A percentile compares a stretch with the other conserved stretches of the same genome.
Evolutionary conservation across 192 early-diverging fungal genomes (phyloP).

Genomic region (Coemansia sp.): DNA sequence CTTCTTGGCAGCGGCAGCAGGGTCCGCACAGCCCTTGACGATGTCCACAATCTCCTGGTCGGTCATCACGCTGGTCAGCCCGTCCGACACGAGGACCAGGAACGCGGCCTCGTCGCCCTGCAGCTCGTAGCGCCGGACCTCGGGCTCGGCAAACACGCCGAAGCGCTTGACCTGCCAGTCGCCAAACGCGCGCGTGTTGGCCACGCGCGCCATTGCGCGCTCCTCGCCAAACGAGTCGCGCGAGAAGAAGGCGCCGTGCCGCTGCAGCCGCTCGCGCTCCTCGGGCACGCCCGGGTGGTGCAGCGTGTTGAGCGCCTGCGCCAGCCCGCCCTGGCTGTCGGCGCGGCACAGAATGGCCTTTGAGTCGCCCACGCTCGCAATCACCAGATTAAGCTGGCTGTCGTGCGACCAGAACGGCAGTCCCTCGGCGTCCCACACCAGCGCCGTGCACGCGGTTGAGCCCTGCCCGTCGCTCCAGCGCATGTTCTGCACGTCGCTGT

Average conservation of each 20-base stretch:
- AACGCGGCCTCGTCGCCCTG: constrained; percentile 64
- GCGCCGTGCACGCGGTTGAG: constrained; percentile 65
- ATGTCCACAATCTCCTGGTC: constrained; percentile 74
- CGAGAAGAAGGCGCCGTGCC: constrained; percentile 68
- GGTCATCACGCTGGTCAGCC: constrained; percentile 66
- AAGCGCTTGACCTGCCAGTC: constrained; percentile 68
- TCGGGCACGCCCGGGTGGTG: constrained; percentile 64
- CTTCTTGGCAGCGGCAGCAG: constrained; percentile 56
- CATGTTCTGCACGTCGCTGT: constrained; percentile 51
- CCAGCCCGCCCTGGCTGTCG: constrained; percentile 59
- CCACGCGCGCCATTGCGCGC: constrained; percentile 62
- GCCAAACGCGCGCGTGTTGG: constrained; percentile 68
- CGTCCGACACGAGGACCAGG: constrained; percentile 68
- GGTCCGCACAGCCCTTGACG: constrained; percentile 62
- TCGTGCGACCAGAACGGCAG: constrained; percentile 66
- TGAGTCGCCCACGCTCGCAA: constrained; percentile 73
- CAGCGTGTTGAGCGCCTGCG: constrained; percentile 58
- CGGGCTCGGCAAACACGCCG: constrained; percentile 71
- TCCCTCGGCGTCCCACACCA: constrained; percentile 62
- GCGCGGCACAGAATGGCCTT: constrained; percentile 51
- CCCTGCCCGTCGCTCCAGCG: constrained; percentile 57
- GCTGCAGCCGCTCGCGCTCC: constrained; percentile 64
- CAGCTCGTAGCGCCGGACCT: constrained; percentile 56
- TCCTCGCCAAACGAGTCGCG: constrained; percentile 78
- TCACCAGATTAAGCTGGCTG: constrained; percentile 57